phyloP scores from a whole-genome alignment of 208 protist species.

The Trypanosoma grayi region DNA sequence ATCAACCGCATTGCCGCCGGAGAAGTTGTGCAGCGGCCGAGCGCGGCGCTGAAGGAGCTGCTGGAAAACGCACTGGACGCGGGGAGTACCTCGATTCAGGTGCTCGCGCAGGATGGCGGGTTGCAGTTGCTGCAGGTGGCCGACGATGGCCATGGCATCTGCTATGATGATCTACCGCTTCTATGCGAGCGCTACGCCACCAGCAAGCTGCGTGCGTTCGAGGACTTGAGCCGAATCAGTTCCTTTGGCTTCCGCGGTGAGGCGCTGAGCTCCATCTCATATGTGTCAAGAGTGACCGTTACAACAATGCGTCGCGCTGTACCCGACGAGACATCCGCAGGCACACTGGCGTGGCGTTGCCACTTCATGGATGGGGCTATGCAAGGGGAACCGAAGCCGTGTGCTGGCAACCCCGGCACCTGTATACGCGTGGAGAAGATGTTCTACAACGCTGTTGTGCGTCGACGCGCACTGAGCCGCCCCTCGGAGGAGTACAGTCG shows the following conservation, averaged over 20 bases:
- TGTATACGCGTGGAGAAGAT: constrained; percentile 85
- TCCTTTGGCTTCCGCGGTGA: constrained; percentile 94
- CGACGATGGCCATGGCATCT: constrained; percentile 98
- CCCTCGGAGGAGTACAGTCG: constrained; percentile 91
- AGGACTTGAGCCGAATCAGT: constrained; percentile 80
- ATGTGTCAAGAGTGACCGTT: constrained; percentile 73
- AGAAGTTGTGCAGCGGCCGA: constrained; percentile 98
- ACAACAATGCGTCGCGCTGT: constrained; percentile 45
- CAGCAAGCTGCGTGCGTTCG: constrained; percentile 88
- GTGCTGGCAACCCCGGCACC: constrained; percentile 83
- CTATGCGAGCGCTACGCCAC: constrained; percentile 98
- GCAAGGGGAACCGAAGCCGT: constrained; percentile 78
- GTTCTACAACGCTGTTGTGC: constrained; percentile 85
- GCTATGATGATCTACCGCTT: constrained; percentile 92
- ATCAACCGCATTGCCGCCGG: constrained; percentile 98
- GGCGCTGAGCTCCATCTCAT: constrained; percentile 86
- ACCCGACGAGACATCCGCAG: neutral
- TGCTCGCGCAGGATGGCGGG: constrained; percentile 92
- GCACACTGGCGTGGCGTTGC: constrained; percentile 46
- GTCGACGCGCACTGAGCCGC: constrained; percentile 80
- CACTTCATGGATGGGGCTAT: constrained; percentile 92
- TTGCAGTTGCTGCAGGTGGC: constrained; percentile 96
- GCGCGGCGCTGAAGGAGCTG: constrained; percentile 97
- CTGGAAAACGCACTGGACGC: constrained; percentile 98
- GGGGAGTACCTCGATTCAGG: constrained; percentile 82